These are phyloP conservation scores for Phellopilus nigrolimitatus DNA, from an alignment of 1,284 basidiomycete species.

Conservation along the genomic window DNA sequence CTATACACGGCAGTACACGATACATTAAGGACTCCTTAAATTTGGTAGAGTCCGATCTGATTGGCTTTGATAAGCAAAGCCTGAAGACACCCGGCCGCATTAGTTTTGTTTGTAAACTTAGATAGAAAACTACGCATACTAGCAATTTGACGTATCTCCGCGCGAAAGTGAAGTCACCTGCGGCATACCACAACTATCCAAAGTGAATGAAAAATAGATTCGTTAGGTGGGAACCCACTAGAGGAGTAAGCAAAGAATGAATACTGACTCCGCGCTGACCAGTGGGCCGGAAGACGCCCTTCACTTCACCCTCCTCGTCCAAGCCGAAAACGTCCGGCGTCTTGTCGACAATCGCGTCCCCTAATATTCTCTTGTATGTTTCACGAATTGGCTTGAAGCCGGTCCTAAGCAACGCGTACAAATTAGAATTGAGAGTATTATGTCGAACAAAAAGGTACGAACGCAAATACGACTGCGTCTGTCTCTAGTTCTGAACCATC, in stretches of 20 bases:
- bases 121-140: background rate
- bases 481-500: constrained; percentile 31
- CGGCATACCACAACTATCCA: constrained; percentile 36
- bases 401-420: constrained; percentile 17
- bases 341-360: constrained; percentile 23
- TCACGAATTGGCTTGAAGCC: constrained; percentile 16
- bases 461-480: constrained; percentile 31
- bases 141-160: constrained; percentile 20
- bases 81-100: background rate
- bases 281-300: constrained; percentile 25
- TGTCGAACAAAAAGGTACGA: background rate
- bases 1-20: too few species aligned
- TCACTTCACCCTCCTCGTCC: constrained; percentile 28
- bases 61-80: background rate
- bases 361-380: constrained; percentile 22
- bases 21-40: too few species aligned
- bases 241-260: background rate
- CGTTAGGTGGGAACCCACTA: background rate
- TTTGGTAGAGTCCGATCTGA: background rate
- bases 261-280: constrained; percentile 31
- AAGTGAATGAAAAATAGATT: background rate
- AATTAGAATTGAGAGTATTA: background rate
- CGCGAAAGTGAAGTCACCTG: constrained; percentile 31
- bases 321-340: constrained; percentile 24
- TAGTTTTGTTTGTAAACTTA: background rate